A percentile compares a stretch with the other conserved stretches of the same genome.
Evolutionary conservation across 2,329 filamentous ascomycete species (phyloP).

Genomic region (Venturia pyrina): DNA sequence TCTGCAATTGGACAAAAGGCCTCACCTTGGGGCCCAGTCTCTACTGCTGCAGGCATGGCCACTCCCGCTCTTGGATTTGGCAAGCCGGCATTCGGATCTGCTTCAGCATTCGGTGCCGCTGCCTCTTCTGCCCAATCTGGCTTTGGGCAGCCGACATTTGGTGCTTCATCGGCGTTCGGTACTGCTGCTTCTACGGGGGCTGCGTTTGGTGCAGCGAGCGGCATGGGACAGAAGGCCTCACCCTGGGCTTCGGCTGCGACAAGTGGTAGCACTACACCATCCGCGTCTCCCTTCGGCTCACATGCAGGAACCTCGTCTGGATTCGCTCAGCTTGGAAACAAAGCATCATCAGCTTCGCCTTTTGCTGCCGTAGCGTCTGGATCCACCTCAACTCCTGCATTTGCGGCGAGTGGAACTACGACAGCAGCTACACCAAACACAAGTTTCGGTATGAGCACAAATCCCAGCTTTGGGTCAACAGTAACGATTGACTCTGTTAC

Average conservation of each 20-base stretch:
- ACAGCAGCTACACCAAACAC: constrained; percentile 15
- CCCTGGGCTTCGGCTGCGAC: constrained; percentile 9
- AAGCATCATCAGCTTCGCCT: constrained; percentile 8
- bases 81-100: constrained; percentile 10
- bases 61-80: constrained; percentile 5
- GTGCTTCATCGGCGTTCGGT: constrained; percentile 15
- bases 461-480: constrained; percentile 25
- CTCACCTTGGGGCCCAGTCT: constrained; percentile 20
- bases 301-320: constrained; percentile 19
- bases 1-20: constrained; percentile 19
- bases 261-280: neutral
- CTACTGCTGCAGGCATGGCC: constrained; percentile 9
- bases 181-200: constrained; percentile 18
- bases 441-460: constrained; percentile 19
- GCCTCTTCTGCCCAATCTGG: constrained; percentile 3
- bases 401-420: constrained; percentile 16
- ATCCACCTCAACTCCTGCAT: constrained; percentile 23
- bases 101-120: constrained; percentile 14
- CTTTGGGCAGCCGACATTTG: constrained; percentile 17
- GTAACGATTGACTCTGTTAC: constrained; percentile 26
- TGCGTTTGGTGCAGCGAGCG: constrained; percentile 19
- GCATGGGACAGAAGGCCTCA: constrained; percentile 5
- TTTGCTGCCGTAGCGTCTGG: constrained; percentile 12
- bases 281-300: constrained; percentile 25
- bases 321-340: constrained; percentile 24